phyloP scores from a whole-genome alignment of 495 filamentous ascomycete species.

The Collariella sp. region DNA sequence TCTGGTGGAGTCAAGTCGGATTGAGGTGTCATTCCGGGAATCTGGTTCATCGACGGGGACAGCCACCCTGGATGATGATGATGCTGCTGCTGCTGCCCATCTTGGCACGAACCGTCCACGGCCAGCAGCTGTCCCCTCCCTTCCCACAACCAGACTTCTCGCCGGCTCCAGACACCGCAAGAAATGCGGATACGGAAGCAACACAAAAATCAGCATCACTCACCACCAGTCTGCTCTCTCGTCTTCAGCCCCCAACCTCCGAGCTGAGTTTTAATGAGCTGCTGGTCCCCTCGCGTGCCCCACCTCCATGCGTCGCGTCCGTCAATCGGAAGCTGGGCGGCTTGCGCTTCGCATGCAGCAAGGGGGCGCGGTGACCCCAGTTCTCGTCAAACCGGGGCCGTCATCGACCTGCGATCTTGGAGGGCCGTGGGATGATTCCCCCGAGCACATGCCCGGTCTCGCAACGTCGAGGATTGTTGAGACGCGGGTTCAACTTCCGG shows the following conservation, averaged over 20 bases:
- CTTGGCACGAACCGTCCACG: too few relatives aligned
- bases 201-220: not conserved
- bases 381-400: constrained; percentile 18
- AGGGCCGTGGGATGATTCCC: constrained; percentile 13
- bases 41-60: too few relatives aligned
- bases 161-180: too few relatives aligned
- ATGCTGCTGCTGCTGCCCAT: too few relatives aligned
- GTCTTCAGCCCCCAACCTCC: not conserved
- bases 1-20: too few relatives aligned
- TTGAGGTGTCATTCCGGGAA: too few relatives aligned
- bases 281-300: not conserved
- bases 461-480: not conserved
- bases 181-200: not conserved
- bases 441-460: constrained; percentile 5
- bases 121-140: too few relatives aligned
- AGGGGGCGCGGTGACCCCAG: not conserved
- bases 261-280: not conserved
- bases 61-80: too few relatives aligned
- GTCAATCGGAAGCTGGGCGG: constrained; percentile 14
- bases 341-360: constrained; percentile 1
- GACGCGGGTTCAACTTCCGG: constrained; percentile 16
- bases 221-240: not conserved
- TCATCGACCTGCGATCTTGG: constrained; percentile 12
- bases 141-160: too few relatives aligned
- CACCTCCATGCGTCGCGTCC: not conserved